A percentile compares a stretch with the other conserved stretches of the same genome.
These are phyloP conservation scores for Penicillium steckii DNA, from an alignment of 495 filamentous ascomycete species.

Conservation along the genomic window DNA sequence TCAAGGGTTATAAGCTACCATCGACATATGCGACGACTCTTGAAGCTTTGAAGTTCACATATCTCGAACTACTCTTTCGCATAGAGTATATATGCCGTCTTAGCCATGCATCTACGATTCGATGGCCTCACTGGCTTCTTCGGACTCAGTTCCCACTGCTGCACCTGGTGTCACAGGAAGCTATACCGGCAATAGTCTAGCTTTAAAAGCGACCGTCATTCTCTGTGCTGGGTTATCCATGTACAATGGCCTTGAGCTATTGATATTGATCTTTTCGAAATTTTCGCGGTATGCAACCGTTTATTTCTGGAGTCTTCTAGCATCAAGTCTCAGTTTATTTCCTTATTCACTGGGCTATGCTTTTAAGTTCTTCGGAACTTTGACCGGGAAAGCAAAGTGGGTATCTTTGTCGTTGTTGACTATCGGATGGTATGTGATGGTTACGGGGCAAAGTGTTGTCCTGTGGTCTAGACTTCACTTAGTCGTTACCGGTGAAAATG, in stretches of 20 bases:
- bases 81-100: not conserved
- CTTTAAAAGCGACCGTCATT: not conserved
- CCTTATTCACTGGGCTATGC: constrained; percentile 1
- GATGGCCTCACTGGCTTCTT: not conserved
- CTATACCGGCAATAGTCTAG: not conserved
- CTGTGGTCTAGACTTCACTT: not conserved
- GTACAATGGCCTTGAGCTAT: not conserved
- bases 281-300: constrained; percentile 1
- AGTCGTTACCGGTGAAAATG: not conserved
- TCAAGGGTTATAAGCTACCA: not conserved
- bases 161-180: not conserved
- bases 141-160: not conserved
- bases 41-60: not conserved
- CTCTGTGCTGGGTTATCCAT: not conserved
- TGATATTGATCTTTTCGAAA: not conserved
- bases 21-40: not conserved
- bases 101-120: not conserved
- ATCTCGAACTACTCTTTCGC: not conserved
- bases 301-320: constrained; percentile 4
- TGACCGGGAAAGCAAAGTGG: not conserved
- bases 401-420: not conserved
- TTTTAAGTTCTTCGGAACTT: not conserved
- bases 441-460: not conserved
- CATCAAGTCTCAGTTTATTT: not conserved
- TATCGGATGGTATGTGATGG: not conserved